Conservation (phyloP, 495 filamentous ascomycete species). For the Pseudoneurospora amorphoporcata region DNA sequence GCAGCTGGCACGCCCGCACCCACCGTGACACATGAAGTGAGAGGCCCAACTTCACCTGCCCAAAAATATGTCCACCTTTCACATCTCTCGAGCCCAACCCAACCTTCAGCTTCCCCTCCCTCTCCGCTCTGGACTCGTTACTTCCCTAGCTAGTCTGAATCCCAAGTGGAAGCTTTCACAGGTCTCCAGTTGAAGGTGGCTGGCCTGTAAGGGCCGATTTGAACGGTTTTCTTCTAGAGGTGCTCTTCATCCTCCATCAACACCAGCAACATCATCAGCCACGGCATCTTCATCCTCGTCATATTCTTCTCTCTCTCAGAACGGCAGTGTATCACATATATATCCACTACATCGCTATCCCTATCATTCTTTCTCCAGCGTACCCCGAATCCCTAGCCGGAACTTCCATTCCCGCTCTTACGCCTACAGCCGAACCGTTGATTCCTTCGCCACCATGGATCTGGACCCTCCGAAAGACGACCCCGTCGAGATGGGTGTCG, state of each 20-base stretch:
- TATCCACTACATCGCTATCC: background rate
- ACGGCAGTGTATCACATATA: background rate
- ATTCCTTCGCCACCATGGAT: background rate
- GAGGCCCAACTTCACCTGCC: background rate
- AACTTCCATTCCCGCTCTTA: background rate
- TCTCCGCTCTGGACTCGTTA: background rate
- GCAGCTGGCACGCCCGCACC: background rate
- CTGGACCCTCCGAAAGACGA: background rate
- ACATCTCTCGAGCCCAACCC: background rate
- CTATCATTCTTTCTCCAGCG: background rate
- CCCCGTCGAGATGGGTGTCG: background rate
- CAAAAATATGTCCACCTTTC: background rate
- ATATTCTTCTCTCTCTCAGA: background rate
- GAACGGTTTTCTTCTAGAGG: background rate
- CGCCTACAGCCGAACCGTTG: background rate
- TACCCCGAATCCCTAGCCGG: background rate
- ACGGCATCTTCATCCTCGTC: background rate
- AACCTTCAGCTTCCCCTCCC: background rate
- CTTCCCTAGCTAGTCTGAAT: background rate
- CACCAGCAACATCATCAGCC: background rate
- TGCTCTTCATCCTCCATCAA: background rate
- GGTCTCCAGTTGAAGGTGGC: background rate
- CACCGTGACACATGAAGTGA: background rate
- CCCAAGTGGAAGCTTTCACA: background rate
- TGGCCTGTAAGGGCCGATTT: background rate